These are phyloP conservation scores for Monilinia polystroma DNA, from an alignment of 2,329 filamentous ascomycete species.

Conservation along the genomic window DNA sequence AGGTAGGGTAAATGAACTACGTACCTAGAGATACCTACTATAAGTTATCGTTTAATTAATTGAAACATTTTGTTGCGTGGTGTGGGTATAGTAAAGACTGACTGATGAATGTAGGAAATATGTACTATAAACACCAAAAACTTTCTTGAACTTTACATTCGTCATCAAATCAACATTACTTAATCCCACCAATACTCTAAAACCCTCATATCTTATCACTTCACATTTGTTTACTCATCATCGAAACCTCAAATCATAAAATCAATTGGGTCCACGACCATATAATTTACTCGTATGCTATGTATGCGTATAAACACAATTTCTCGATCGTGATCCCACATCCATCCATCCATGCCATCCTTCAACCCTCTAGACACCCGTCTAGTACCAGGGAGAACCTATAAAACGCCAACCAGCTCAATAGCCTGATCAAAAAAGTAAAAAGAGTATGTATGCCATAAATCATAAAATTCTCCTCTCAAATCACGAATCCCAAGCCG, in stretches of 20 bases:
- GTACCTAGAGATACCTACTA: too few relatives aligned
- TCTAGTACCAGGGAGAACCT: constrained; percentile 17
- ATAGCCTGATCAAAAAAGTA: constrained; percentile 6
- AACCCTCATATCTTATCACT: neutral
- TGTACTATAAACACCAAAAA: too few relatives aligned
- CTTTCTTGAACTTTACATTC: too few relatives aligned
- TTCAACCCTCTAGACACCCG: constrained; percentile 19
- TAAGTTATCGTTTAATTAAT: too few relatives aligned
- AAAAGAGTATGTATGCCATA: neutral
- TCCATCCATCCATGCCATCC: constrained; percentile 2
- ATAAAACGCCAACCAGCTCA: constrained; percentile 16
- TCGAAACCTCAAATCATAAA: neutral
- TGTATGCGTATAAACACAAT: constrained; percentile 15
- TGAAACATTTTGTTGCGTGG: too few relatives aligned
- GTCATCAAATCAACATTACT: too few relatives aligned
- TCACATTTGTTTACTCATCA: neutral
- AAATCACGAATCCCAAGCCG: constrained; percentile 8
- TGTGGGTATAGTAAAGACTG: too few relatives aligned
- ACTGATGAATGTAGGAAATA: too few relatives aligned
- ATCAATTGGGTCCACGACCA: constrained; percentile 4
- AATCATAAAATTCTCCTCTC: constrained; percentile 12
- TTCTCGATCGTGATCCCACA: constrained; percentile 11
- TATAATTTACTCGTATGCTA: constrained; percentile 18
- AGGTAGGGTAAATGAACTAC: too few relatives aligned
- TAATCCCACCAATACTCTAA: neutral